A percentile compares a stretch with the other conserved stretches of the same genome.
These are phyloP conservation scores for Aulographum hederae DNA, from an alignment of 2,329 filamentous ascomycete genomes.

Conservation along the genomic window DNA sequence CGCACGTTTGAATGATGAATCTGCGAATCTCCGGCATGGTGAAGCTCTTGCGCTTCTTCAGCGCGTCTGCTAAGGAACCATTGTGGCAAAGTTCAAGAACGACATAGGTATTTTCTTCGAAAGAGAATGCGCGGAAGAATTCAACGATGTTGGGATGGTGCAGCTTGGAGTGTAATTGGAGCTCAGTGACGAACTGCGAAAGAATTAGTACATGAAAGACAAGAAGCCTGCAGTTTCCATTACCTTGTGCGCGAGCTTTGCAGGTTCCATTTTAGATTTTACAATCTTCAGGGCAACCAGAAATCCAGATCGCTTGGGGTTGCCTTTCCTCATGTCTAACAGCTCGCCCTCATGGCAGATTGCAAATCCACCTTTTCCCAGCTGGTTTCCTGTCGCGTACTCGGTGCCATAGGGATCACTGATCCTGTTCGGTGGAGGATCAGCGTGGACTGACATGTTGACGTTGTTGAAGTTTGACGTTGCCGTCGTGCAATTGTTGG, in stretches of 20 bases:
- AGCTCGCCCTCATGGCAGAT: slow-evolving; percentile 61
- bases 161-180: slow-evolving; percentile 98
- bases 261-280: slow-evolving; percentile 58
- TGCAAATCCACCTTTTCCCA: slow-evolving; percentile 70
- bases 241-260: slow-evolving; percentile 74
- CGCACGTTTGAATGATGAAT: slow-evolving; percentile 86
- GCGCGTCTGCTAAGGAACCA: slow-evolving; percentile 93
- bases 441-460: slow-evolving; percentile 22
- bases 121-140: slow-evolving; percentile 87
- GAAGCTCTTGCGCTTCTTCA: slow-evolving; percentile 75
- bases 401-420: slow-evolving; percentile 51
- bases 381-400: slow-evolving; percentile 55
- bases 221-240: no score
- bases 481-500: no score
- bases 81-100: slow-evolving; percentile 90
- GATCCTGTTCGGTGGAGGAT: slow-evolving; percentile 36
- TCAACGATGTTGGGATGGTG: slow-evolving; percentile 89
- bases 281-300: slow-evolving; percentile 67
- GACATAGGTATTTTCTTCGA: slow-evolving; percentile 76
- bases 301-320: no score
- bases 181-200: slow-evolving; percentile 52
- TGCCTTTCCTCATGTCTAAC: slow-evolving; percentile 32
- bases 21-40: slow-evolving; percentile 89
- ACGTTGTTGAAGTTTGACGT: neutral
- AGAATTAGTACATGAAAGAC: no score